These are phyloP conservation scores for Fusarium anguioides DNA, from an alignment of 2,329 filamentous ascomycete genomes.

Conservation along the genomic window DNA sequence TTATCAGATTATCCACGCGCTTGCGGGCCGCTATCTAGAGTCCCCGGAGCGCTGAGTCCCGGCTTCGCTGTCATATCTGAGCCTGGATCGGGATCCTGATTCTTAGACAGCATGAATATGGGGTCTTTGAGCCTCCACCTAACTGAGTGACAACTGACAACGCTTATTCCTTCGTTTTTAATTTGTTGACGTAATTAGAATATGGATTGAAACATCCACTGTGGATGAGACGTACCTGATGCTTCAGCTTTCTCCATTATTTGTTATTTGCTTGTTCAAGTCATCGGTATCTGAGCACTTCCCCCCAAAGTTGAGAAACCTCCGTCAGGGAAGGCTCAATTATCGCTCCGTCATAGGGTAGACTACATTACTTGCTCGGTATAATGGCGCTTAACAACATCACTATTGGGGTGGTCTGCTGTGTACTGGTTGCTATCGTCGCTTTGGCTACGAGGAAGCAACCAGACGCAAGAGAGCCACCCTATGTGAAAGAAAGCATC, in stretches of 20 bases:
- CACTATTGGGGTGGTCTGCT: constrained; percentile 18
- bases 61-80: background rate
- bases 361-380: rapidly evolving
- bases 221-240: background rate
- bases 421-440: constrained; percentile 10
- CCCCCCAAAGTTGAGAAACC: background rate
- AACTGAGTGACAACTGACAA: background rate
- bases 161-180: background rate
- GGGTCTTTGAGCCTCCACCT: background rate
- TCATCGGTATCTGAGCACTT: background rate
- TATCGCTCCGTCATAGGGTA: background rate
- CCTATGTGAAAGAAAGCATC: constrained; percentile 20
- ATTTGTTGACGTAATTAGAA: background rate
- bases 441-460: background rate
- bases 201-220: background rate
- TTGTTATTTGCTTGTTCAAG: background rate
- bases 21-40: background rate
- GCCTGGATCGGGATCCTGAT: background rate
- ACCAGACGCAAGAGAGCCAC: constrained; percentile 28
- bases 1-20: background rate
- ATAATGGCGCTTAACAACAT: constrained; percentile 19
- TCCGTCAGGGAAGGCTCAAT: no score
- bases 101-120: background rate
- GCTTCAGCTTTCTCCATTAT: background rate
- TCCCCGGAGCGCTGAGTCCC: constrained; percentile 2